Conservation (phyloP, 2,329 filamentous ascomycete species). For the Ophiognomonia clavigignenti-juglandacearum region DNA sequence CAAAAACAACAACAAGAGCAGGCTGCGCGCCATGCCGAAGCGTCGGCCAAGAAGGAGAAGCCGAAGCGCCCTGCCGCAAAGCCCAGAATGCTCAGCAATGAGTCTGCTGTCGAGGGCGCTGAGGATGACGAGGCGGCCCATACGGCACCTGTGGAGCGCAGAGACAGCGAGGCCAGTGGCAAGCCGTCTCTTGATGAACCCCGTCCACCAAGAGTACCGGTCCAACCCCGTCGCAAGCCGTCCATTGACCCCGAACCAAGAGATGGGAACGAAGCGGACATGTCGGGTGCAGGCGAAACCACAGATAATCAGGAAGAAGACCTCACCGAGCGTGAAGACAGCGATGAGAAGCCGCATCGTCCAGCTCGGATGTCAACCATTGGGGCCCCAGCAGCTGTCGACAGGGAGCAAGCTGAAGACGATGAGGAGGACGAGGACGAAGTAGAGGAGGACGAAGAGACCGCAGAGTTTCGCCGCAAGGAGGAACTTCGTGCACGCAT, state of each 20-base stretch:
- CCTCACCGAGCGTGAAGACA: constrained; percentile 67
- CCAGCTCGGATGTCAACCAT: constrained; percentile 34
- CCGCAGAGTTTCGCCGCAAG: constrained; percentile 79
- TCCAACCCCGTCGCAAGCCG: constrained; percentile 43
- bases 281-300: constrained; percentile 60
- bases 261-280: constrained; percentile 61
- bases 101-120: constrained; percentile 20
- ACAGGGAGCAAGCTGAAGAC: constrained; percentile 39
- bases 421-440: constrained; percentile 64
- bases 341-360: constrained; percentile 53
- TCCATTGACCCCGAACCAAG: constrained; percentile 43
- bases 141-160: constrained; percentile 37
- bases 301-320: constrained; percentile 55
- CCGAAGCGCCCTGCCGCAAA: constrained; percentile 74
- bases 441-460: constrained; percentile 78
- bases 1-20: constrained; percentile 94
- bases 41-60: constrained; percentile 78
- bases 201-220: constrained; percentile 32
- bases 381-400: constrained; percentile 26
- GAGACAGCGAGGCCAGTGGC: constrained; percentile 40
- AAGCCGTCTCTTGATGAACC: constrained; percentile 50
- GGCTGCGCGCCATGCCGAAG: constrained; percentile 74
- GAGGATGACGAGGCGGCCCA: constrained; percentile 30
- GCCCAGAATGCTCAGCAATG: constrained; percentile 44
- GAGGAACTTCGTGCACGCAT: constrained; percentile 90